Evolutionary conservation across 257 asterid species (phyloP), one percentile per base, ranked within the genome.

Genomic region (Nicotiana otophora): DNA sequence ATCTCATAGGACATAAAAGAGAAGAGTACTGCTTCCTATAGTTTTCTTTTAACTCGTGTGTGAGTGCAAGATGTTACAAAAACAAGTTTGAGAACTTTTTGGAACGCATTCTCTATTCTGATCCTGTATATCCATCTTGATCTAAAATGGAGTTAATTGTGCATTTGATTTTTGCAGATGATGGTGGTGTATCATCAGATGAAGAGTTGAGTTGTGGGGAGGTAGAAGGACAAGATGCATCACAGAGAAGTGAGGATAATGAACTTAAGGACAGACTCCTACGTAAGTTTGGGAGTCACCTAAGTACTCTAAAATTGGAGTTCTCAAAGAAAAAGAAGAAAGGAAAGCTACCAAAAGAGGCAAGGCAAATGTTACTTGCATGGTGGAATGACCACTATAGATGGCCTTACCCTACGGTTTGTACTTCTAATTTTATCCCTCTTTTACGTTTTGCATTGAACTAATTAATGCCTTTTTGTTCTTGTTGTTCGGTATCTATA

Each of bases 391-490:
- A 83, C 54, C 98, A 95, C 85, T 86, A 86, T 84, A 92, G 91
- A 83, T 95, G 98, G 98, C 98, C 98, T 0, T 95, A 95, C 62
- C 98, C 98, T 4, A 95, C 98, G 83, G 98, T 95, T 64, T 26
- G 80, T 75, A 75, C 62, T 74, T 74, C 79, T 46, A 82, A 91
- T 82, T 1, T 57, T 77, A 10, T 4, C 30, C 9, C 34, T 81
- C 8, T 34, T 81, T 30, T 28, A 5, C 51, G 3, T 53, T 46
- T 72, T 28, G 3, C 19, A 8, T 19, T 0, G 31, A 48, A 30
- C 30, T 81, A 46, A 28, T 33, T 39, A 9, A n/a, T 68, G 28
- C 19, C 28, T 53, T 54, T 11, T 20, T 78, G 2, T 15, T 9
- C 5, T 1, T 33, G 5, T 76, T 42, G 3, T 42, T 42, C 48